Conservation (phyloP, 2,329 filamentous ascomycete species). For the Arthrobotrys pseudoclavata region DNA sequence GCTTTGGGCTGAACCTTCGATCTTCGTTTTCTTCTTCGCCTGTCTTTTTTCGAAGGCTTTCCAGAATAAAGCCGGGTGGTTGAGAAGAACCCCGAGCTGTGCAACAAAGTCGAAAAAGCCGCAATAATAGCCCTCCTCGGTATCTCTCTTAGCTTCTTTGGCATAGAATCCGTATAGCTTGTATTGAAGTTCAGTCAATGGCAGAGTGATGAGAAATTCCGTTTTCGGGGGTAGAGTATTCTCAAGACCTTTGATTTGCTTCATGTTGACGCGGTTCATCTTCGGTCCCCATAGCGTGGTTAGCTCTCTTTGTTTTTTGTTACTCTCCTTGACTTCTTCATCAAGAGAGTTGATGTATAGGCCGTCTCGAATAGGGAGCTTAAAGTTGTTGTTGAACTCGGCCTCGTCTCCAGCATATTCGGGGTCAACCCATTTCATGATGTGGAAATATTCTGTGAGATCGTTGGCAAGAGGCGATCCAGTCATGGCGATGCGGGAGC, state of each 20-base stretch:
- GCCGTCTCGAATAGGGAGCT: slow-evolving; percentile 79
- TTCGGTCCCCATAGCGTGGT: slow-evolving; percentile 80
- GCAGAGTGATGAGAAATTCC: slow-evolving; percentile 84
- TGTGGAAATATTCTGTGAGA: slow-evolving; percentile 84
- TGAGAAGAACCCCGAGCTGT: slow-evolving; percentile 35
- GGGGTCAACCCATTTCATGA: slow-evolving; percentile 88
- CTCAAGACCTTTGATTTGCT: slow-evolving; percentile 70
- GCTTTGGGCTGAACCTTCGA: neutral
- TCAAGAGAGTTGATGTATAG: slow-evolving; percentile 75
- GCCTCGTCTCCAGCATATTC: slow-evolving; percentile 77
- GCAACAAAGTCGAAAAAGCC: slow-evolving; percentile 49
- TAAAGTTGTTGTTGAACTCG: slow-evolving; percentile 80
- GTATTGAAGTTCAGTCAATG: slow-evolving; percentile 76
- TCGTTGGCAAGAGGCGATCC: slow-evolving; percentile 89
- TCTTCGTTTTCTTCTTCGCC: slow-evolving; percentile 7
- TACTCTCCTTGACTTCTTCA: slow-evolving; percentile 72
- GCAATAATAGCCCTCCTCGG: slow-evolving; percentile 4
- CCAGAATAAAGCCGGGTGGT: slow-evolving; percentile 42
- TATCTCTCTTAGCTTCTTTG: slow-evolving; percentile 17
- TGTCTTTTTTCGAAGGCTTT: slow-evolving; percentile 10
- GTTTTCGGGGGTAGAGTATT: slow-evolving; percentile 79
- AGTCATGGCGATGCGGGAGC: slow-evolving; percentile 83
- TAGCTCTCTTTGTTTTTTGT: slow-evolving; percentile 78
- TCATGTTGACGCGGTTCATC: slow-evolving; percentile 80
- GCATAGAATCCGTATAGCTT: slow-evolving; percentile 71